Conservation (phyloP, 441 rosid species). For the Populus hybrid region DNA sequence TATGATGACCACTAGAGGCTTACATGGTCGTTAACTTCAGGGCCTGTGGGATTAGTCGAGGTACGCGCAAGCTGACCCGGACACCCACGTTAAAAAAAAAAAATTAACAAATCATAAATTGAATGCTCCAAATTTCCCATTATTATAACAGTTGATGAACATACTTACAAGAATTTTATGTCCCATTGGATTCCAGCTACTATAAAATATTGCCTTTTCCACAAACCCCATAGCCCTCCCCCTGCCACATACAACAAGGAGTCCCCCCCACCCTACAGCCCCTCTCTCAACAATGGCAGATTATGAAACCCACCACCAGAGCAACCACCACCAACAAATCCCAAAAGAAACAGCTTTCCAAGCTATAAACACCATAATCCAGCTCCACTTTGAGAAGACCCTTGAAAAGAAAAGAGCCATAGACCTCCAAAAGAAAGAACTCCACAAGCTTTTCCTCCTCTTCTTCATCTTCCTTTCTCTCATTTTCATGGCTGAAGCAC, state of each 20-base stretch:
- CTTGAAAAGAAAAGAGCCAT: slow-evolving; percentile 87
- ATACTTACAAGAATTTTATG: too few relatives aligned
- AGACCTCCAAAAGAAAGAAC: slow-evolving; percentile 91
- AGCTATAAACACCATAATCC: slow-evolving; percentile 89
- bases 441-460: slow-evolving; percentile 66
- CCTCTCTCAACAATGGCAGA: slow-evolving; percentile 58
- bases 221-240: not conserved
- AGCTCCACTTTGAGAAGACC: slow-evolving; percentile 94
- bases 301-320: slow-evolving; percentile 42
- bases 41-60: too few relatives aligned
- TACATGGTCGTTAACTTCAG: too few relatives aligned
- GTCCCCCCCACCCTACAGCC: too few relatives aligned
- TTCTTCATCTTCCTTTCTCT: slow-evolving; percentile 46
- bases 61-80: too few relatives aligned
- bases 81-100: too few relatives aligned
- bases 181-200: too few relatives aligned
- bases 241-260: not conserved
- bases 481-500: slow-evolving; percentile 53
- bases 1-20: too few relatives aligned
- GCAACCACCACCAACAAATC: slow-evolving; percentile 36
- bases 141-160: too few relatives aligned
- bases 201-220: too few relatives aligned
- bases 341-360: slow-evolving; percentile 84
- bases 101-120: too few relatives aligned
- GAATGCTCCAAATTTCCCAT: too few relatives aligned